phyloP scores from a whole-genome alignment of 2,329 filamentous ascomycete species.

The Hypoxylon sp. region DNA sequence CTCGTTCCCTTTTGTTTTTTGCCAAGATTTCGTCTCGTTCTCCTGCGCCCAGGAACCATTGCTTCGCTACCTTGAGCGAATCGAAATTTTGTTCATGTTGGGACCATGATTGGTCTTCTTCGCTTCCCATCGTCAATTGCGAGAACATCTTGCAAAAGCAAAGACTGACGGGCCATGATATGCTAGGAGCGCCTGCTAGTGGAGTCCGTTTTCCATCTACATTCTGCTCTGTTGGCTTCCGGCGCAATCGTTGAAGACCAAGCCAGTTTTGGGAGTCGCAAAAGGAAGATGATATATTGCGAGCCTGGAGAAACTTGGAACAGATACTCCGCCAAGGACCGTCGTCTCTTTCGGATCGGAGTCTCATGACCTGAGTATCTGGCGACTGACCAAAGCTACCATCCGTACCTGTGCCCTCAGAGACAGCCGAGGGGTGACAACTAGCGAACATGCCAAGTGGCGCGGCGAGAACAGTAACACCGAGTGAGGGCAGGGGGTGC shows the following conservation, averaged over 20 bases:
- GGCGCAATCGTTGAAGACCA: conserved; percentile 58
- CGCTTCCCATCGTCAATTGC: conserved; percentile 51
- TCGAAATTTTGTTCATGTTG: conserved; percentile 57
- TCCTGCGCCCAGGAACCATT: conserved; percentile 56
- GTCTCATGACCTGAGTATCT: conserved; percentile 59
- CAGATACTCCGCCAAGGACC: conserved; percentile 61
- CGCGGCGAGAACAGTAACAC: conserved; percentile 60
- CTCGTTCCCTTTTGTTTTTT: conserved; percentile 61
- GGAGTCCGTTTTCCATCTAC: conserved; percentile 54
- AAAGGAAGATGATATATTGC: conserved; percentile 56
- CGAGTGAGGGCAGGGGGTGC: conserved; percentile 51
- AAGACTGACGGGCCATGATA: conserved; percentile 64
- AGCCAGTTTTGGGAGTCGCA: conserved; percentile 58
- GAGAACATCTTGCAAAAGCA: conserved; percentile 61
- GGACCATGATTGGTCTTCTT: conserved; percentile 51
- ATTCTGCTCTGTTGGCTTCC: conserved; percentile 54
- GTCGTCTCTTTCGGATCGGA: conserved; percentile 52
- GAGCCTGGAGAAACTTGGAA: conserved; percentile 59
- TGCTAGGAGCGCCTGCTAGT: conserved; percentile 48
- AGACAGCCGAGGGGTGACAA: conserved; percentile 50
- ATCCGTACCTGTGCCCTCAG: conserved; percentile 48
- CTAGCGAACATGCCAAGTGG: conserved; percentile 62
- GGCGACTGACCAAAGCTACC: conserved; percentile 59
- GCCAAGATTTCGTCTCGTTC: conserved; percentile 58
- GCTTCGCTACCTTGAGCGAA: conserved; percentile 56